Evolutionary conservation across 441 rosid genomes (phyloP), one percentile per base, ranked within the genome.

Genomic region (Mallotus japonicus): DNA sequence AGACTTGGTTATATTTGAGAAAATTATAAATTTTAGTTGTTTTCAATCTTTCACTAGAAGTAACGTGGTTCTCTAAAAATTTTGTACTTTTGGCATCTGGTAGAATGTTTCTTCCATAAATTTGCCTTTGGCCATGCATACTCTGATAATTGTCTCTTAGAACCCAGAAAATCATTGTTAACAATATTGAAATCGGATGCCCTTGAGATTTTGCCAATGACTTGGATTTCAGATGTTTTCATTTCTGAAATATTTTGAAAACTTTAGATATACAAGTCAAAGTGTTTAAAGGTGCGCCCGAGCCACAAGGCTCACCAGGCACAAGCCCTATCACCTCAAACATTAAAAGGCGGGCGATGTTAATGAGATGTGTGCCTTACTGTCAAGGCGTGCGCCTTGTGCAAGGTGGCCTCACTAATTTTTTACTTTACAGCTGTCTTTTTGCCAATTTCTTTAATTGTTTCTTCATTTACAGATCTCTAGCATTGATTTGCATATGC

Each of bases 191-290:
- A 68, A 42, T 28, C 9, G 44, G 68, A 69, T 44, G 64, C 69
- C 24, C 28, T 54, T 58, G 32, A 69, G 40, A 44, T 50, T 71
- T 58, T 19, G 24, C 44, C 34, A 47, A 55, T 57, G 44, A 32
- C 37, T 69, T 59, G 66, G 73, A 77, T 51, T 2, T 59, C 57
- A 28, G 56, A 55, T 28, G 64, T 62, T 2, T 62, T 14, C 17
- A 75, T 58, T 78, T 76, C 37, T 19, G 11, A 74, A 10, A 58
- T 72, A 28, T 67, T 63, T 1, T 37, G 20, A 32, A 57, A 62
- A 50, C 47, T 6, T 17, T 59, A 49, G 32, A 67, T 44, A 28
- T 60, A 50, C 15, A 11, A 28, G 32, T 28, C 32, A 28, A 1
- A 28, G 3, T 28, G 1, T 1, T 28, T 28, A 28, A 28, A 28